A percentile compares a stretch with the other conserved stretches of the same genome.
Evolutionary conservation across 805 yeast genomes (phyloP).

Genomic region (Candida endomychidarum): DNA sequence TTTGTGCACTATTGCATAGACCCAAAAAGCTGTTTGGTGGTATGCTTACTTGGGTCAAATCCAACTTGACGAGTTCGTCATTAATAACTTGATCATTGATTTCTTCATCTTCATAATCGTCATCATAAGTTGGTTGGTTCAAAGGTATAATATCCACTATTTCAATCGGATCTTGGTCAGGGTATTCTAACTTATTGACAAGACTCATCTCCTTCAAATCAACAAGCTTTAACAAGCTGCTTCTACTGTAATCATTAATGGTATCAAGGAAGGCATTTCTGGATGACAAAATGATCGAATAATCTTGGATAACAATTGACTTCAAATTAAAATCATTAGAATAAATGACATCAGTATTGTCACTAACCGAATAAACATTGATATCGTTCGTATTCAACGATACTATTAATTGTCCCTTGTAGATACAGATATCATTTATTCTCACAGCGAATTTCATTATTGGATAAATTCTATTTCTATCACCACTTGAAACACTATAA

Average conservation of each 20-base stretch:
- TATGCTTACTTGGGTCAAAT: neutral
- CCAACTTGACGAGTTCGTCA: neutral
- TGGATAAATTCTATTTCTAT: slow-evolving; percentile 12
- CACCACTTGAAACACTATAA: slow-evolving; percentile 13
- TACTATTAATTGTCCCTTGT: slow-evolving; percentile 10
- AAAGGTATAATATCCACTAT: slow-evolving; percentile 20
- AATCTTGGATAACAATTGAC: slow-evolving; percentile 13
- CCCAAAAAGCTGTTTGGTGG: slow-evolving; percentile 16
- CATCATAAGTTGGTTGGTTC: neutral
- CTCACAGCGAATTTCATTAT: slow-evolving; percentile 3
- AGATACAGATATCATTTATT: slow-evolving; percentile 15
- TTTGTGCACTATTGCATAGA: slow-evolving; percentile 14
- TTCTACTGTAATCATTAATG: slow-evolving; percentile 15
- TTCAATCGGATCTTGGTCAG: slow-evolving; percentile 15
- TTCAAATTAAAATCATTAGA: slow-evolving; percentile 20
- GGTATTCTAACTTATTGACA: slow-evolving; percentile 12
- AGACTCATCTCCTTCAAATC: slow-evolving; percentile 16
- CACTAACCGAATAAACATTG: slow-evolving; percentile 6
- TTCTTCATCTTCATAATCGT: slow-evolving; percentile 1
- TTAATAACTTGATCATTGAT: slow-evolving; percentile 1
- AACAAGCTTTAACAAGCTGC: slow-evolving; percentile 19
- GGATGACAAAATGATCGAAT: slow-evolving; percentile 19
- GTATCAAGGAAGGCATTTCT: slow-evolving; percentile 16
- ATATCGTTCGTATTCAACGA: slow-evolving; percentile 9
- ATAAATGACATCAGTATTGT: slow-evolving; percentile 13